phyloP scores from a whole-genome alignment of 2,329 filamentous ascomycete genomes.

The Xylariaceae sp. region DNA sequence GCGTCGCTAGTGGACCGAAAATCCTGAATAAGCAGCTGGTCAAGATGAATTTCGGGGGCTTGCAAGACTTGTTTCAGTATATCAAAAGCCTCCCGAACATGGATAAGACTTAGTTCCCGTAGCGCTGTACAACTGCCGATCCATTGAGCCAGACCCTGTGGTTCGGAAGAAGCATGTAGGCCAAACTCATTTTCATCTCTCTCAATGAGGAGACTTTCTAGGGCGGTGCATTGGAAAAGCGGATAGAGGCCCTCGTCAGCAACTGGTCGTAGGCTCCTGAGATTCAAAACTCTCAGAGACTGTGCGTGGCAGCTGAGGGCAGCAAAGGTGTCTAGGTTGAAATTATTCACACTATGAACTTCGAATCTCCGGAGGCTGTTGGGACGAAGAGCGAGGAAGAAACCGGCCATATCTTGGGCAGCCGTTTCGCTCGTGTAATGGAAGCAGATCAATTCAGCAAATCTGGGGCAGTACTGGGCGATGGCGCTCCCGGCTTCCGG shows the following conservation, averaged over 20 bases:
- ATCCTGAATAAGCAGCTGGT: constrained; percentile 23
- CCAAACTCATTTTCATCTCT: constrained; percentile 18
- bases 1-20: constrained; percentile 15
- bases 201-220: constrained; percentile 37
- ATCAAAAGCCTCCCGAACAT: constrained; percentile 42
- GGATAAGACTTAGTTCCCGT: constrained; percentile 37
- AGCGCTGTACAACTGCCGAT: constrained; percentile 30
- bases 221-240: constrained; percentile 33
- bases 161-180: constrained; percentile 23
- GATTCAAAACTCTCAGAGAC: constrained; percentile 34
- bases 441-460: constrained; percentile 58
- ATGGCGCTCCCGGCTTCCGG: constrained; percentile 52
- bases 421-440: constrained; percentile 41
- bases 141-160: constrained; percentile 33
- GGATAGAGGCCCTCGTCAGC: constrained; percentile 31
- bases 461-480: constrained; percentile 54
- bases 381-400: constrained; percentile 52
- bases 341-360: constrained; percentile 51
- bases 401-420: constrained; percentile 55
- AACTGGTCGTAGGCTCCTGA: constrained; percentile 32
- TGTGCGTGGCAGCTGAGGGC: constrained; percentile 45
- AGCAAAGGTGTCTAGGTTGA: constrained; percentile 52
- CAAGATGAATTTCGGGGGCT: constrained; percentile 26
- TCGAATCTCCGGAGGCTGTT: constrained; percentile 57
- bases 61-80: constrained; percentile 27